Evolutionary conservation across 176 grass and related monocot species (phyloP), one percentile per base, ranked within the genome.

Genomic region (Luzula sylvatica): DNA sequence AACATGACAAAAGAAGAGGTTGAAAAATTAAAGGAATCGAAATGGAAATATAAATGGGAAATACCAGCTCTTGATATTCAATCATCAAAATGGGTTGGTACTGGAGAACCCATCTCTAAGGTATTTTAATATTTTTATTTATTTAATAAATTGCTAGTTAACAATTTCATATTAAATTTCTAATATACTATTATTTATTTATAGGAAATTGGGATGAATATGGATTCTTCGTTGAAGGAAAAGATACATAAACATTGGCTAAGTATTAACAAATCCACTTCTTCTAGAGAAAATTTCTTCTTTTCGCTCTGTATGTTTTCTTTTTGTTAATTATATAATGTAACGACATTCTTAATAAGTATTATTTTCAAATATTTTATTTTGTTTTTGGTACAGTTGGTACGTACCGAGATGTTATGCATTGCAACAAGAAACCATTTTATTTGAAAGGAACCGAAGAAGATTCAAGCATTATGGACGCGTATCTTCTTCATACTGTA

Each of bases 391-490:
- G n/a, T 79, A 43, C 67, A 95, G 89, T 83, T 60, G 78, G 49
- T 84, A 95, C 66, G 32, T 95, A 95, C 61, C 79, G 70, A 64
- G 89, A 95, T 42, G 82, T 95, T 56, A 75, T 95, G 83, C 71
- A 95, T 72, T 85, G 80, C 75, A 95, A 85, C 72, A 95, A 95
- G 80, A 88, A 76, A 47, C 89, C 89, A 53, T 88, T 95, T 82
- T 95, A 95, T 75, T 58, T 79, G 26, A 95, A 85, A 66, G 81
- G 83, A 13, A 74, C 64, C 7, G 55, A 73, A 62, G 70, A 81
- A 56, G 89, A 95, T 82, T 88, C 80, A 23, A 76, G 73, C 78
- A 78, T 79, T 17, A 88, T 85, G 83, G 89, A 95, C 26, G 83
- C 83, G 11, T 95, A 88, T 73, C 55, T 95, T 69, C 83, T 95